Evolutionary conservation across 177 flowering plant species (phyloP).

Genomic region (Vitis hybrid): DNA sequence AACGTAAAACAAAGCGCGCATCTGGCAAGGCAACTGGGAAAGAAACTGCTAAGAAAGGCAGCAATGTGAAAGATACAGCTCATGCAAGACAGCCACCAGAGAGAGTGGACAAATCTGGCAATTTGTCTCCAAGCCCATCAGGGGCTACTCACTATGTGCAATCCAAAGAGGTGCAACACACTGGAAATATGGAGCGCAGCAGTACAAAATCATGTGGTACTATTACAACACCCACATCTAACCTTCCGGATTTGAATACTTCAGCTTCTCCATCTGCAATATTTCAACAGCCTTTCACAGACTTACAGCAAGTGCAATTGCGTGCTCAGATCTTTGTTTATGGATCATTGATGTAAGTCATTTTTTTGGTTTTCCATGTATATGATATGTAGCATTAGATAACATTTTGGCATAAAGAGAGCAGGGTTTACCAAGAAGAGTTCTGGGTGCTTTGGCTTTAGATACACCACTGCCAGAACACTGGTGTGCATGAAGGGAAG

Average conservation of each 20-base stretch:
- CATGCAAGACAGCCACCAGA: conserved; percentile 32
- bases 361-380: background rate
- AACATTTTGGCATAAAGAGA: background rate
- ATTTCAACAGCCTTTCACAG: conserved; percentile 91
- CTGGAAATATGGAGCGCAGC: conserved; percentile 32
- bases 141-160: conserved; percentile 33
- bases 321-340: conserved; percentile 99
- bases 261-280: conserved; percentile 48
- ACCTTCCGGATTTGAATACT: conserved; percentile 71
- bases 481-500: background rate
- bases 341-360: conserved; percentile 94
- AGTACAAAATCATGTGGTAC: conserved; percentile 34
- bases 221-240: conserved; percentile 42
- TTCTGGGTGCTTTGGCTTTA: background rate
- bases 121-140: conserved; percentile 26
- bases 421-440: background rate
- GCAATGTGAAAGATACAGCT: conserved; percentile 34
- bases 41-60: conserved; percentile 46
- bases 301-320: conserved; percentile 90
- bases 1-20: conserved; percentile 48
- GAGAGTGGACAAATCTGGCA: conserved; percentile 31
- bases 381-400: background rate
- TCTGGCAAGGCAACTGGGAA: conserved; percentile 45
- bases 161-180: conserved; percentile 33
- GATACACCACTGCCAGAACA: background rate